Evolutionary conservation across 192 early-diverging fungal species (phyloP).

Genomic region (Entophlyctis luteolus): DNA sequence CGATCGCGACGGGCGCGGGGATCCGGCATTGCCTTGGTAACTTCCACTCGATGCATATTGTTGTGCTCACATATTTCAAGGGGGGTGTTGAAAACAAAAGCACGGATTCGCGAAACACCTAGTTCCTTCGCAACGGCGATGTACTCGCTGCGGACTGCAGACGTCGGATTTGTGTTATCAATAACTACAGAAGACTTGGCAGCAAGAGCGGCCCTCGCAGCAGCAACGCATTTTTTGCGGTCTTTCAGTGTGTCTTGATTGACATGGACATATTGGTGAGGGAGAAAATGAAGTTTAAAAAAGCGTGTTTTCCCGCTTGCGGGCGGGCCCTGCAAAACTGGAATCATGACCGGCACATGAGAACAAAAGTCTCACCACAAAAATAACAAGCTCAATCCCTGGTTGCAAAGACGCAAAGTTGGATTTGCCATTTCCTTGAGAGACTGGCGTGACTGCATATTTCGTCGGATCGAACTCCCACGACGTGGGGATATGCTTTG

Average conservation of each 20-base stretch:
- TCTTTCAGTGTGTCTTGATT: conserved; percentile 83
- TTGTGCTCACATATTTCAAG: conserved; percentile 72
- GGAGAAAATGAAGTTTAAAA: conserved; percentile 55
- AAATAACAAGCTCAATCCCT: too few species aligned
- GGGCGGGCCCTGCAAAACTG: conserved; percentile 63
- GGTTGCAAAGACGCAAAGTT: too few species aligned
- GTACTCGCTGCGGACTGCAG: conserved; percentile 58
- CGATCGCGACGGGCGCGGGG: conserved; percentile 25
- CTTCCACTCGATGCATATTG: conserved; percentile 63
- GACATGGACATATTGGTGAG: conserved; percentile 65
- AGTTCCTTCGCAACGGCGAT: conserved; percentile 54
- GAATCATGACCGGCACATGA: too few species aligned
- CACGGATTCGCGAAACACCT: conserved; percentile 34
- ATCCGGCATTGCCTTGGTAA: conserved; percentile 19
- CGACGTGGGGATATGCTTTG: neutral
- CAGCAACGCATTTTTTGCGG: conserved; percentile 67
- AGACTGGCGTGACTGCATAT: neutral
- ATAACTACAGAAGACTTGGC: conserved; percentile 64
- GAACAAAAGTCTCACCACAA: too few species aligned
- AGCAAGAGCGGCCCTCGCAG: conserved; percentile 48
- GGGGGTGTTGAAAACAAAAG: conserved; percentile 58
- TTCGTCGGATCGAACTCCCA: conserved; percentile 14
- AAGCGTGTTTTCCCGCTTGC: conserved; percentile 83
- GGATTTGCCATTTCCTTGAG: too few species aligned
- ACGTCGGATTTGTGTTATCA: conserved; percentile 82